Conservation (phyloP, 1,284 basidiomycete species). For the Abortiporus biennis region DNA sequence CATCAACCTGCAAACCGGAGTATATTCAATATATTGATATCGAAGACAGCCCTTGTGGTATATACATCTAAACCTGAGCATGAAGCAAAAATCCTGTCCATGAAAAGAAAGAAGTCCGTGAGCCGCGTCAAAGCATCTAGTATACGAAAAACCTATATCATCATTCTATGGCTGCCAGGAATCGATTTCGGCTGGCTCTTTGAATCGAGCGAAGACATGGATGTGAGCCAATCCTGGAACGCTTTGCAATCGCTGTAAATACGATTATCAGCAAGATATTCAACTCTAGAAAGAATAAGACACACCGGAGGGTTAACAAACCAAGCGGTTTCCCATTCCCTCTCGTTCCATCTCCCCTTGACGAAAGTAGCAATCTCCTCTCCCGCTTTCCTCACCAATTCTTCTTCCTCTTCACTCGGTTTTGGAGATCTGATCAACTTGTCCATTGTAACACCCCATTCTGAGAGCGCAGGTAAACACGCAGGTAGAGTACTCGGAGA, state of each 20-base stretch:
- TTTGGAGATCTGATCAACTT: constrained; percentile 44
- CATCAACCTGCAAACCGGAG: no score
- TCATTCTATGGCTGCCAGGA: no score
- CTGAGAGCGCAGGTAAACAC: constrained; percentile 53
- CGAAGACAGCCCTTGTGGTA: no score
- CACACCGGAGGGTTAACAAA: constrained; percentile 80
- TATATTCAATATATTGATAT: no score
- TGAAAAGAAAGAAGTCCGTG: no score
- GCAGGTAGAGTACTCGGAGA: constrained; percentile 53
- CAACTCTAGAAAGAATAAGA: constrained; percentile 2
- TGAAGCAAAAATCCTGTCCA: no score
- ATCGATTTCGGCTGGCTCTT: constrained; percentile 17
- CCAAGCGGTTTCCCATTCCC: constrained; percentile 79
- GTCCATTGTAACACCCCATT: constrained; percentile 64
- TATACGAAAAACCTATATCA: no score
- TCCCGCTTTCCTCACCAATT: constrained; percentile 43
- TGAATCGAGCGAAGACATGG: constrained; percentile 70
- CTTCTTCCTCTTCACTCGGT: constrained; percentile 46
- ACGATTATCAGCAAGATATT: constrained; percentile 3
- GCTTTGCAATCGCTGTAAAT: constrained; percentile 63
- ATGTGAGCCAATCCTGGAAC: constrained; percentile 73
- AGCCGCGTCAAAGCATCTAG: no score
- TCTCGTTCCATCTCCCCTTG: constrained; percentile 54
- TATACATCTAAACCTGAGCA: no score
- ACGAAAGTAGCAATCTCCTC: constrained; percentile 59